A percentile compares a stretch with the other conserved stretches of the same genome.
Evolutionary conservation across 2,329 filamentous ascomycete genomes (phyloP).

Genomic region (Sodiomyces alkalinus): DNA sequence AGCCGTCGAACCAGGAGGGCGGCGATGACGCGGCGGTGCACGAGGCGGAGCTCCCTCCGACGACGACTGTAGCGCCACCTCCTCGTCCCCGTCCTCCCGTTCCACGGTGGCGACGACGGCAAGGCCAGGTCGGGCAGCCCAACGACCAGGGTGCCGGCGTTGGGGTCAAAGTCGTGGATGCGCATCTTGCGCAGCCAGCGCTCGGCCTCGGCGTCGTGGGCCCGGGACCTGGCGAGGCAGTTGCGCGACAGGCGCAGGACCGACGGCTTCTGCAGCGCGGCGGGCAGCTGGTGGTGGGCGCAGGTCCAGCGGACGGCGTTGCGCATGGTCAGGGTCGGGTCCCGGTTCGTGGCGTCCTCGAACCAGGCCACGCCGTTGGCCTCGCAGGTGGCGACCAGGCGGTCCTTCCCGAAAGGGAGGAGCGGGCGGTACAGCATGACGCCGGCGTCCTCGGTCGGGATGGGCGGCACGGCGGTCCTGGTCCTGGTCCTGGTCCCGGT

Average conservation of each 20-base stretch:
- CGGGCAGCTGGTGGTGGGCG: slow-evolving; percentile 44
- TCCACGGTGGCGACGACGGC: slow-evolving; percentile 7
- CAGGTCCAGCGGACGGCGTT: slow-evolving; percentile 66
- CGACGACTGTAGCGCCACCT: slow-evolving; percentile 8
- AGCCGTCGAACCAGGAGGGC: slow-evolving; percentile 31
- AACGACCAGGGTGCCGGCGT: slow-evolving; percentile 30
- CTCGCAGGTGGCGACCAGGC: slow-evolving; percentile 61
- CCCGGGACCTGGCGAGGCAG: slow-evolving; percentile 26
- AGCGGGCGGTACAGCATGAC: slow-evolving; percentile 55
- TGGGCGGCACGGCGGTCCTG: slow-evolving; percentile 9
- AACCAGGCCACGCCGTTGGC: slow-evolving; percentile 58
- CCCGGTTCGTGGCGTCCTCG: slow-evolving; percentile 71
- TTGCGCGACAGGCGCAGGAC: slow-evolving; percentile 46
- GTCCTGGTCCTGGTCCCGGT: too few relatives aligned
- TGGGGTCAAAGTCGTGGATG: slow-evolving; percentile 29
- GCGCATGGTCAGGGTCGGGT: slow-evolving; percentile 59
- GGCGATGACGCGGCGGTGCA: slow-evolving; percentile 26
- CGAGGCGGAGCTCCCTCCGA: slow-evolving; percentile 13
- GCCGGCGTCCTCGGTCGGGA: slow-evolving; percentile 46
- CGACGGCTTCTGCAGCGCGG: slow-evolving; percentile 48
- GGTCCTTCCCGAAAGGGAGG: slow-evolving; percentile 53
- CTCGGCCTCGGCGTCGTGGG: slow-evolving; percentile 36
- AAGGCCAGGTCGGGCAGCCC: slow-evolving; percentile 24
- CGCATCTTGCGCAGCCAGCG: slow-evolving; percentile 34
- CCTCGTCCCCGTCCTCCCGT: too few relatives aligned